Percentiles rank a stretch among this genome's conserved stretches.
These are phyloP conservation scores for Aureobasidium namibiae DNA, from an alignment of 2,329 filamentous ascomycete species.

Conservation along the genomic window DNA sequence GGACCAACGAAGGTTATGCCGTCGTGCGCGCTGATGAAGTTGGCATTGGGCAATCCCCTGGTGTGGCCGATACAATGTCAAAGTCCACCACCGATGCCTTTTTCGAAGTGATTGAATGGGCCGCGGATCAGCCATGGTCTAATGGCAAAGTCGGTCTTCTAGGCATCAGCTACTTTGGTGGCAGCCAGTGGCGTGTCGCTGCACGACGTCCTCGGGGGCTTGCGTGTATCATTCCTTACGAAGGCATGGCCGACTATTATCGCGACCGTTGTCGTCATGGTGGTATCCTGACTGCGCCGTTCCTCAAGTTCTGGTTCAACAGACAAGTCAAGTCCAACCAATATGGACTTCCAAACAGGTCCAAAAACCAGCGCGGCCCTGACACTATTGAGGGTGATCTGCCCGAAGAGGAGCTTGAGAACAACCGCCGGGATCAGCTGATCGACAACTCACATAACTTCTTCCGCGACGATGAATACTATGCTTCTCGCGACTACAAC, in stretches of 20 bases:
- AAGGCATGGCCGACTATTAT: slow-evolving; percentile 49
- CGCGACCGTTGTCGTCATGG: slow-evolving; percentile 34
- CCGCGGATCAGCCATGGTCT: slow-evolving; percentile 13
- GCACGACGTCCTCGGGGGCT: slow-evolving; percentile 43
- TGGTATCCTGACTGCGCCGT: slow-evolving; percentile 17
- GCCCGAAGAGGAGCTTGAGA: slow-evolving; percentile 41
- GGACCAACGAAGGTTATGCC: neutral
- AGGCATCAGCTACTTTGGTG: slow-evolving; percentile 43
- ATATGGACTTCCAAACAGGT: slow-evolving; percentile 48
- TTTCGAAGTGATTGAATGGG: slow-evolving; percentile 14
- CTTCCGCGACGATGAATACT: slow-evolving; percentile 57
- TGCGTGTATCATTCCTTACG: slow-evolving; percentile 45
- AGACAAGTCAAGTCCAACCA: slow-evolving; percentile 56
- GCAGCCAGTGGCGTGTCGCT: slow-evolving; percentile 47
- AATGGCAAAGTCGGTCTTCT: slow-evolving; percentile 29
- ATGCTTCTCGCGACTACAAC: slow-evolving; percentile 56
- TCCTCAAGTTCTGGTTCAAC: slow-evolving; percentile 54
- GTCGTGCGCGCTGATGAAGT: slow-evolving; percentile 40
- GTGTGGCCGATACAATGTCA: slow-evolving; percentile 46
- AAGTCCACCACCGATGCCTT: slow-evolving; percentile 32
- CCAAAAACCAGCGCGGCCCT: slow-evolving; percentile 25
- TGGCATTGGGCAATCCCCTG: slow-evolving; percentile 43
- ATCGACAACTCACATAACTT: slow-evolving; percentile 41
- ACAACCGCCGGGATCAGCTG: slow-evolving; percentile 36
- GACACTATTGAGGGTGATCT: slow-evolving; percentile 35